phyloP scores from a whole-genome alignment of 148 eudicot genomes.

The Mesembryanthemum crystallinum region DNA sequence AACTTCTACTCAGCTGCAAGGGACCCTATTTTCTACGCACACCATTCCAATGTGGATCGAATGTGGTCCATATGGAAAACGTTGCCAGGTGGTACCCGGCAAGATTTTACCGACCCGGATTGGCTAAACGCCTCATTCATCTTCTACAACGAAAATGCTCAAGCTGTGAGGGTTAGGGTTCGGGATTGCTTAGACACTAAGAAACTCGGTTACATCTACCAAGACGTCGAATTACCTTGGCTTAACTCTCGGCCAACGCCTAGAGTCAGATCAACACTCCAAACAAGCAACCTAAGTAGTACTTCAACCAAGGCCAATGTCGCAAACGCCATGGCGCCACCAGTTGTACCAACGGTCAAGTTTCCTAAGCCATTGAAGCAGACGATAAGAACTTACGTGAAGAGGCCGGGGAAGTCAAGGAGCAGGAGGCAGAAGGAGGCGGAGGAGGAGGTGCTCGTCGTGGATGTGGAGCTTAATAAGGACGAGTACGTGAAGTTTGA shows the following conservation, averaged over 20 bases:
- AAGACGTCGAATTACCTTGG: constrained; percentile 66
- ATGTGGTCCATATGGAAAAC: constrained; percentile 75
- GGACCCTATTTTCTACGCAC: constrained; percentile 72
- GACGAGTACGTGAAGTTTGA: constrained; percentile 54
- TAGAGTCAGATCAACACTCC: constrained; percentile 19
- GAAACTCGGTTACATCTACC: constrained; percentile 62
- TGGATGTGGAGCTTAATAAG: constrained; percentile 11
- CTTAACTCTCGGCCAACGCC: constrained; percentile 40
- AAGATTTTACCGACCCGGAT: constrained; percentile 59
- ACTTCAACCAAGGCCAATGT: constrained; percentile 25
- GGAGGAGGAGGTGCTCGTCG: constrained; percentile 26
- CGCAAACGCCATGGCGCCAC: constrained; percentile 41
- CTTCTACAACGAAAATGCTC: constrained; percentile 74
- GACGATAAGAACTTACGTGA: constrained; percentile 43
- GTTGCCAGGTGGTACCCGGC: constrained; percentile 37
- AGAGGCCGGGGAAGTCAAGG: constrained; percentile 64
- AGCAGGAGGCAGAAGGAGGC: constrained; percentile 50
- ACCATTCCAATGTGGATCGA: constrained; percentile 68
- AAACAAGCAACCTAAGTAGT: background rate
- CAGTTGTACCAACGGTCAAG: background rate
- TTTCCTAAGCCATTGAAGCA: constrained; percentile 49
- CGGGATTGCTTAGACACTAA: constrained; percentile 54
- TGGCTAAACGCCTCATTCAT: constrained; percentile 55
- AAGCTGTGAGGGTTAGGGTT: constrained; percentile 52
- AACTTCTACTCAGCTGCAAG: constrained; percentile 77